These are phyloP conservation scores for Funneliformis mosseae DNA, from an alignment of 192 early-diverging fungal genomes.

Conservation along the genomic window DNA sequence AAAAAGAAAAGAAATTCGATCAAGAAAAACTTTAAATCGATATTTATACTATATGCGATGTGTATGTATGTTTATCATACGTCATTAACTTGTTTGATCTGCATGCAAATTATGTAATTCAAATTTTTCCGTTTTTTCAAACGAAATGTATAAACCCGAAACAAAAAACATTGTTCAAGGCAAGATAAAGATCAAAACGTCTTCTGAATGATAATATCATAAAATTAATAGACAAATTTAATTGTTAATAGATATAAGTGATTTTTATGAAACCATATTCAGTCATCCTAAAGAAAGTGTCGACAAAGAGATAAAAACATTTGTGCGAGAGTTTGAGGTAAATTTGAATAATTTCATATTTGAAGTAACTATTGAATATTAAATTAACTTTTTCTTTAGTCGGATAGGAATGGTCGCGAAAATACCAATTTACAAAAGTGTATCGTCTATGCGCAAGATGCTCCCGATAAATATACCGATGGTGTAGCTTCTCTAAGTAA, in stretches of 20 bases:
- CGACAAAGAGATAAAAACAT: constrained; percentile 14
- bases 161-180: neutral
- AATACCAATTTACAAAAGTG: neutral
- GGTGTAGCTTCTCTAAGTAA: neutral
- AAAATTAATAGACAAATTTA: neutral
- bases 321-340: constrained; percentile 29
- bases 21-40: neutral
- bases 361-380: neutral
- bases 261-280: constrained; percentile 22
- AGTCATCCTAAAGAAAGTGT: constrained; percentile 24
- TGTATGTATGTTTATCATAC: no score
- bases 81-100: no score
- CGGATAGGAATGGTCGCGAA: constrained; percentile 11
- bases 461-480: constrained; percentile 13
- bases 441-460: neutral
- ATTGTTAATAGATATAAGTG: constrained; percentile 8
- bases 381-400: constrained; percentile 1
- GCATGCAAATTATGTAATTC: no score
- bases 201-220: neutral
- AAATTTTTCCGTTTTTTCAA: neutral
- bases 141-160: neutral
- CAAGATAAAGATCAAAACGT: neutral
- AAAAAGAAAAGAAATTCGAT: neutral
- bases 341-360: neutral
- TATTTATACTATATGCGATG: neutral